Evolutionary conservation across 352 stramenopile species (phyloP), one percentile per base, ranked within the genome.

Genomic region (Globisporangium carolinianum): DNA sequence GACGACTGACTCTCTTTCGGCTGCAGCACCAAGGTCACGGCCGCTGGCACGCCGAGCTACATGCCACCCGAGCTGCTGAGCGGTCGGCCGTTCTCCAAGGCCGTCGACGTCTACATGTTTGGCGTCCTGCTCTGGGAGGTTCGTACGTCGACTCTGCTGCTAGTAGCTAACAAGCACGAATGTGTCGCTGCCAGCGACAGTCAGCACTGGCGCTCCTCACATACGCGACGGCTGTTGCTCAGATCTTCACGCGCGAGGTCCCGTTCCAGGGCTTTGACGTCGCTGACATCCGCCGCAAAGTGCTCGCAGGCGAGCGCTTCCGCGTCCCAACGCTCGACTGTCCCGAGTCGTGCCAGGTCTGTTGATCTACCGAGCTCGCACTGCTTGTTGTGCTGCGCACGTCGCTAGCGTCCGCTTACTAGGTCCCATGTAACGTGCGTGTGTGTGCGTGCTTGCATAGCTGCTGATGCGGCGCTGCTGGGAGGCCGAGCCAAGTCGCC

Each of bases 81-180:
- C 24, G 77, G 82, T 9, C 78, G 76, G 6, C 69, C 85, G 0
- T 98, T 97, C 60, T 95, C 81, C 35, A 96, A 94, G 60, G 76
- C 72, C 0, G 88, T 97, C 39, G 90, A 98, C 61, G 87, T 97
- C 17, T 98, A 93, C 69, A 96, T 95, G 67, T 97, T 96, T 69
- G 91, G 88, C 12, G 75, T 98, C 48, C 67, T 98, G 24, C 60
- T 98, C 6, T 97, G 89, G 87, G 91, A 97, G 73, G 71, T 82
- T 51, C n/a, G 53, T 42, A 11, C 38, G 38, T 11, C 10, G 38
- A 12, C 38, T 42, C 14, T 37, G 39, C 18, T 52, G 43, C 36
- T 52, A 53, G 24, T 32, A 32, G 24, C 43, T 35, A 38, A 38
- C 51, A 36, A 32, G 24, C 24, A 32, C 3, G 24, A 32, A 32